phyloP scores from a whole-genome alignment of 2,329 filamentous ascomycete genomes.

The Fusarium sp. region DNA sequence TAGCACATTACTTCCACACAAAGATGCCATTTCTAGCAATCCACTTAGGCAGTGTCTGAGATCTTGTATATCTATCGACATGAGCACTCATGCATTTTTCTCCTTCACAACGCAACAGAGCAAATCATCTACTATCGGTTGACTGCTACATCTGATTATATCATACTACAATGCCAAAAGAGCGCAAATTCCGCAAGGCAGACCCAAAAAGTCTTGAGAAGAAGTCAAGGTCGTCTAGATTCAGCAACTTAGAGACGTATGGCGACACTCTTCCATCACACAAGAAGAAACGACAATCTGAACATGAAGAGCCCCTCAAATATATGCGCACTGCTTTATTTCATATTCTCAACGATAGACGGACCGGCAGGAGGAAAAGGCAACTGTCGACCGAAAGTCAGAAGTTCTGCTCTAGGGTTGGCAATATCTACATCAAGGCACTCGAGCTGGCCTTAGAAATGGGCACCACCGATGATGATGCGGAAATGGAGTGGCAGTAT shows the following conservation, averaged over 20 bases:
- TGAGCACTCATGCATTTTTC: background rate
- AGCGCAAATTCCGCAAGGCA: background rate
- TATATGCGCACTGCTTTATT: background rate
- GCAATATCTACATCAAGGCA: constrained; percentile 7
- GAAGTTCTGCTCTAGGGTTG: constrained; percentile 11
- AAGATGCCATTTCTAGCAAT: background rate
- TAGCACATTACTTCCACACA: background rate
- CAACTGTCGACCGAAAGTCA: background rate
- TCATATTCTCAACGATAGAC: background rate
- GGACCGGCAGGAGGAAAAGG: background rate
- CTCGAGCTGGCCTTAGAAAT: constrained; percentile 12
- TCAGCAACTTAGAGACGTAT: background rate
- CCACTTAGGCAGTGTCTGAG: background rate
- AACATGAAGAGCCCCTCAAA: background rate
- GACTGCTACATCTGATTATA: background rate
- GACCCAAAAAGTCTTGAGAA: background rate
- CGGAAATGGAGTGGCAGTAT: constrained; percentile 36
- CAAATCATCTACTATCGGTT: background rate
- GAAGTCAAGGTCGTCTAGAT: background rate
- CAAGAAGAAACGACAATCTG: background rate
- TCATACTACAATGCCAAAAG: background rate
- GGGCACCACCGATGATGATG: background rate
- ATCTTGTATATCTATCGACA: background rate
- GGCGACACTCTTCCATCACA: background rate
- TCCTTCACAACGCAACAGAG: background rate